Conservation (phyloP, 441 rosid species). For the Jatropha multifida region DNA sequence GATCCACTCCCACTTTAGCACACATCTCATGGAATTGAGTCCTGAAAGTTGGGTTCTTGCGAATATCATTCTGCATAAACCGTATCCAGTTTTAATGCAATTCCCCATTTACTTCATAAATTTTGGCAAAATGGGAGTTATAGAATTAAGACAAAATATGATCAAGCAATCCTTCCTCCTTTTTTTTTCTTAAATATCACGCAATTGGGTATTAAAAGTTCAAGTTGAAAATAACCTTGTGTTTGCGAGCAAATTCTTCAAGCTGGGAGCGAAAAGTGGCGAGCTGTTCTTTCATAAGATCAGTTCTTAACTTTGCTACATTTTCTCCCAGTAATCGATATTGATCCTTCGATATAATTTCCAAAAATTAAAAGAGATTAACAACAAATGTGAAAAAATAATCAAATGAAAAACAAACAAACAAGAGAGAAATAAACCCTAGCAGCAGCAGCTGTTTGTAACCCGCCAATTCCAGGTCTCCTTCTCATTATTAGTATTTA, state of each 20-base stretch:
- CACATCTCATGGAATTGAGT: conserved; percentile 95
- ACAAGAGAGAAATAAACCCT: conserved; percentile 48
- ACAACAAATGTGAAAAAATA: not conserved
- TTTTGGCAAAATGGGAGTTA: not conserved
- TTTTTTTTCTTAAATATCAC: too few relatives aligned
- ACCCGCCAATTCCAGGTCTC: conserved; percentile 88
- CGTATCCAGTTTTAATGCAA: conserved; percentile 11
- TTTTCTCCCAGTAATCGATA: conserved; percentile 83
- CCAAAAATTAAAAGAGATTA: not conserved
- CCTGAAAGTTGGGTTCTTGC: conserved; percentile 86
- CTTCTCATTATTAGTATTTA: conserved; percentile 48
- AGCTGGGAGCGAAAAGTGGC: conserved; percentile 85
- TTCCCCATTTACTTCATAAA: not conserved
- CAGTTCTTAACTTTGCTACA: conserved; percentile 83
- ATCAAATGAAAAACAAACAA: not conserved
- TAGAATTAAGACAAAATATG: not conserved
- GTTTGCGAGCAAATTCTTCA: conserved; percentile 90
- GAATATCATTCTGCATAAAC: conserved; percentile 71
- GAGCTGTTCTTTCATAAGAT: conserved; percentile 96
- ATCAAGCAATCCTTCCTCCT: not conserved
- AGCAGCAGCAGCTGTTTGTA: conserved; percentile 86
- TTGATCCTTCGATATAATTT: conserved; percentile 51
- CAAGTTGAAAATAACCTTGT: conserved; percentile 50
- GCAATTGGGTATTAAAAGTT: not conserved
- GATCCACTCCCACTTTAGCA: conserved; percentile 95